Percentiles rank a stretch among this genome's conserved stretches.
Evolutionary conservation across 305 asterid genomes (phyloP).

Genomic region (Caryopteris hybrid): DNA sequence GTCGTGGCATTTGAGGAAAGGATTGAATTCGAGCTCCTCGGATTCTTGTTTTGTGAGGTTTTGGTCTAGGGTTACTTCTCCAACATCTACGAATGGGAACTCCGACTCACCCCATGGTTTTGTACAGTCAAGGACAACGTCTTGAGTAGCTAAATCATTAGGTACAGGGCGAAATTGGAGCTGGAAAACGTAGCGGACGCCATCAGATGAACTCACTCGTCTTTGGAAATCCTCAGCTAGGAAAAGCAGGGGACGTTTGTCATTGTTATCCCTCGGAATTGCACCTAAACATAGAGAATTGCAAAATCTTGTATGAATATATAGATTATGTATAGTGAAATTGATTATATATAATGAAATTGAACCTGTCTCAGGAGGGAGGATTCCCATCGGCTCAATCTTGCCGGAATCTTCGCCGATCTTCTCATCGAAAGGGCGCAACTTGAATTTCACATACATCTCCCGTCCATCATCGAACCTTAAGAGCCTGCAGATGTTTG

Average conservation of each 20-base stretch:
- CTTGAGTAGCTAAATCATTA: constrained; percentile 44
- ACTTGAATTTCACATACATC: constrained; percentile 79
- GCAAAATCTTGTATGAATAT: no score
- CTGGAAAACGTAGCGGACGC: constrained; percentile 65
- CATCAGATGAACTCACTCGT: constrained; percentile 56
- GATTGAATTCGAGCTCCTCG: constrained; percentile 75
- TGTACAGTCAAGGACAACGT: constrained; percentile 71
- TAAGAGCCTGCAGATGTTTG: constrained; percentile 78
- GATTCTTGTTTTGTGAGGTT: constrained; percentile 55
- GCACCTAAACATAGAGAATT: constrained; percentile 15
- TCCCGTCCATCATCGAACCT: constrained; percentile 69
- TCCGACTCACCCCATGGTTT: constrained; percentile 69
- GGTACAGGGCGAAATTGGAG: constrained; percentile 59
- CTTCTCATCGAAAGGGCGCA: constrained; percentile 57
- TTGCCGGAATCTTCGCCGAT: constrained; percentile 60
- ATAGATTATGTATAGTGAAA: no score
- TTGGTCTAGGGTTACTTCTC: constrained; percentile 53
- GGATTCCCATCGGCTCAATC: constrained; percentile 71
- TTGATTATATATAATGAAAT: constrained; percentile 29
- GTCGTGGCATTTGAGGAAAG: constrained; percentile 59
- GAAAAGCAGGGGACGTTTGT: constrained; percentile 68
- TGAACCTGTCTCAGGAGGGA: constrained; percentile 93
- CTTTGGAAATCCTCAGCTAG: constrained; percentile 67
- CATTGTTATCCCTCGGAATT: constrained; percentile 57
- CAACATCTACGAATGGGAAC: constrained; percentile 62